Base-by-base conservation (phyloP, 768 basidiomycete species). In the Trametes punicea region DNA sequence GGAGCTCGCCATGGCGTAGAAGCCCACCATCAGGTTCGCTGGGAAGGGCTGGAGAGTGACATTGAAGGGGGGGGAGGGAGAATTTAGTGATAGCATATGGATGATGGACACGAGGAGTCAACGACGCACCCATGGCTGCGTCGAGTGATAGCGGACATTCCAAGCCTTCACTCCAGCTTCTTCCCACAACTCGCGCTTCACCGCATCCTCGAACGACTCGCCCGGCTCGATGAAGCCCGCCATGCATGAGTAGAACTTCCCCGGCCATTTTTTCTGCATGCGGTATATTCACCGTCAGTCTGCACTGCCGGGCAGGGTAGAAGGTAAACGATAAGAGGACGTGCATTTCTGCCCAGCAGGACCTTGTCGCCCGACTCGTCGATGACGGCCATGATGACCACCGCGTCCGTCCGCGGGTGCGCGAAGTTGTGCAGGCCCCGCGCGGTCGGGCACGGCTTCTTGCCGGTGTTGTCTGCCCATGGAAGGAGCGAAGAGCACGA, bases 161-260 rank as follows among this genome's bases (percentile, higher is more conserved):
- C 86, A 87, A 21, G 92, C 90, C 44, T 78, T 81, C n/a, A 98
- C 80, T 4, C 96, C 96, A 2, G 92, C 90, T 70, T 98, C 96
- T 70, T 99, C 96, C 85, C 92, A 92, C 70, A 96, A 87, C 70
- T 98, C 96, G 34, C 96, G 80, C 49, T 81, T 77, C 27, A 98
- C 94, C 2, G 95, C 88, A 63, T 98, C 94, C 67, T 99, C 96
- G 60, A 97, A 88, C 0, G 89, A 84, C 69, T 99, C 96, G 9
- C 89, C 94, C 4, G 94, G 93, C 69, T 98, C 96, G 41, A 95
- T 81, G 67, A 98, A 98, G 2, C 96, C 96, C 1, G 95, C 93
- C 26, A 98, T 73, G 42, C 92, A 91, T 1, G 93, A 95, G 71
- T 93, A 97, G 56, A 68, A 65, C 46, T 75, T 83, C 2, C 70